phyloP scores from a whole-genome alignment of 78 protist genomes.

The Dictyostelium brefeldianum region DNA sequence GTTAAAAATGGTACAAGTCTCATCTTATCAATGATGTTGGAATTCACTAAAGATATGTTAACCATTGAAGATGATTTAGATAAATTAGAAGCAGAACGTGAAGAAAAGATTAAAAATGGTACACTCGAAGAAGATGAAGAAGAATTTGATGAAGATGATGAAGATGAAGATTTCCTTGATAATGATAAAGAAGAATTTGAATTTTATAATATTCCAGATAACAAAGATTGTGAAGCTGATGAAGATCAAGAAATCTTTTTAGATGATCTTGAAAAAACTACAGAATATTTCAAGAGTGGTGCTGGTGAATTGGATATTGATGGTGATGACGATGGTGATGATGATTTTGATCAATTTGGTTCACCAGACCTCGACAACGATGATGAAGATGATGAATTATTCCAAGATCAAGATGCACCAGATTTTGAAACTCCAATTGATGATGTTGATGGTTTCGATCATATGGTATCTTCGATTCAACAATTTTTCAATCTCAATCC shows the following conservation, averaged over 20 bases:
- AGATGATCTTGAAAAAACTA: conserved; percentile 29
- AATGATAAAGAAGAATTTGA: conserved; percentile 10
- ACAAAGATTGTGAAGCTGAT: conserved; percentile 22
- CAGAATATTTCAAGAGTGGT: conserved; percentile 16
- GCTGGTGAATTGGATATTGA: conserved; percentile 10
- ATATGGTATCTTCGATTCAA: conserved; percentile 7
- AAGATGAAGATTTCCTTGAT: background rate
- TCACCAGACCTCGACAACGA: background rate
- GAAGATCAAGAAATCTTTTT: conserved; percentile 58
- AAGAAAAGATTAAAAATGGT: conserved; percentile 3
- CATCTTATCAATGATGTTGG: conserved; percentile 32
- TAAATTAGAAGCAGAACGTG: conserved; percentile 15
- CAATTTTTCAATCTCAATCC: conserved; percentile 27
- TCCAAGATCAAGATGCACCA: conserved; percentile 28
- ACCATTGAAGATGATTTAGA: conserved; percentile 56
- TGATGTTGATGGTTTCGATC: conserved; percentile 72
- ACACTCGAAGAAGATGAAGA: conserved; percentile 33
- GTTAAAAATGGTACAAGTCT: background rate
- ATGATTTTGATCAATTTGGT: background rate
- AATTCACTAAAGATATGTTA: conserved; percentile 46
- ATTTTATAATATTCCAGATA: conserved; percentile 18
- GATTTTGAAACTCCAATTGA: conserved; percentile 77
- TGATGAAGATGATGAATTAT: conserved; percentile 46
- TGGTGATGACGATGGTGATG: background rate
- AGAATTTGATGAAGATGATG: conserved; percentile 36